Evolutionary conservation across 495 filamentous ascomycete genomes (phyloP).

Genomic region (Halenospora varia): DNA sequence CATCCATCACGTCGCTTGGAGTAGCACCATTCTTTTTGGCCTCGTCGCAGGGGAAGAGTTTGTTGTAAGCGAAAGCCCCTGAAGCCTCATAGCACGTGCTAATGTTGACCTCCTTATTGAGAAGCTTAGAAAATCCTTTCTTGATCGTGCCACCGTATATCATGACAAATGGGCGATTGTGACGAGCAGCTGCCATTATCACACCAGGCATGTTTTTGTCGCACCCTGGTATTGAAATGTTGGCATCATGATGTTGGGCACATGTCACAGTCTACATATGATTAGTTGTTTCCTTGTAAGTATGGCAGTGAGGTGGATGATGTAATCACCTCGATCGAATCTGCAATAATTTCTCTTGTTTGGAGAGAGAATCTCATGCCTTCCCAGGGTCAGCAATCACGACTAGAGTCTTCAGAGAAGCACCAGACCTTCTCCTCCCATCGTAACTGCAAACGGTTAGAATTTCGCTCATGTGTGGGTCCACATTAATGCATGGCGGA

Average conservation of each 20-base stretch:
- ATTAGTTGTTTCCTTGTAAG: neutral
- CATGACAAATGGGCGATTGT: slow-evolving; percentile 79
- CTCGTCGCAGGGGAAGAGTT: slow-evolving; percentile 37
- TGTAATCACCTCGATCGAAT: slow-evolving; percentile 89
- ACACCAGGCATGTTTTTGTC: slow-evolving; percentile 99
- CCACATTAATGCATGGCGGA: neutral
- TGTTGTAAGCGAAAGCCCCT: slow-evolving; percentile 81
- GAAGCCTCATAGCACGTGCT: slow-evolving; percentile 76
- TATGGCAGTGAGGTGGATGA: slow-evolving; percentile 42
- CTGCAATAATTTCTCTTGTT: slow-evolving; percentile 90
- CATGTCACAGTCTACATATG: neutral
- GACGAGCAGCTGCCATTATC: slow-evolving; percentile 65
- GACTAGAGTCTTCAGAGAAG: neutral
- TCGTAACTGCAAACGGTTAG: slow-evolving; percentile 68
- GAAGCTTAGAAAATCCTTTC: slow-evolving; percentile 74
- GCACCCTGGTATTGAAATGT: slow-evolving; percentile 91
- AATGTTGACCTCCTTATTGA: slow-evolving; percentile 83
- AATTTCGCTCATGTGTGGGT: neutral
- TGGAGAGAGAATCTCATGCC: slow-evolving; percentile 98
- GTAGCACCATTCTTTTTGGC: slow-evolving; percentile 39
- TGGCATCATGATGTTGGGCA: slow-evolving; percentile 79
- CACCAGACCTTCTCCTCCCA: slow-evolving; percentile 85
- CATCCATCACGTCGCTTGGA: slow-evolving; percentile 77
- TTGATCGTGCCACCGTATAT: slow-evolving; percentile 88
- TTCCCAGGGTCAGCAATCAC: slow-evolving; percentile 31